A percentile compares a stretch with the other conserved stretches of the same genome.
phyloP scores from a whole-genome alignment of 257 asterid genomes.

The Solanum medicagineum region DNA sequence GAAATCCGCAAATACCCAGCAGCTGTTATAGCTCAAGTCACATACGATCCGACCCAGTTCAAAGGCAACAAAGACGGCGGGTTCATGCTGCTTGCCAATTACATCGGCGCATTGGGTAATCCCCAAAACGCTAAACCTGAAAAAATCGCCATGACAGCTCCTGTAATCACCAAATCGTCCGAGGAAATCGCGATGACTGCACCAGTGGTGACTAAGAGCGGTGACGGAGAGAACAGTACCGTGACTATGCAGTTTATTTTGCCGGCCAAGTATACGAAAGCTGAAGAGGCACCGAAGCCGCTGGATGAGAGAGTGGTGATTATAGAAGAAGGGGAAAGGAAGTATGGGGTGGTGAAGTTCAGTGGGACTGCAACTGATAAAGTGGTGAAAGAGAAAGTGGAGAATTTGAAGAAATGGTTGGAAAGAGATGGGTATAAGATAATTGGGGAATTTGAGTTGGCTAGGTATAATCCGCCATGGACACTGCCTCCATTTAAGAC shows the following conservation, averaged over 20 bases:
- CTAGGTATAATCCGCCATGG: constrained; percentile 95
- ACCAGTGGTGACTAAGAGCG: constrained; percentile 62
- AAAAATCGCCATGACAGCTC: constrained; percentile 68
- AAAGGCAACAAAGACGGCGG: constrained; percentile 77
- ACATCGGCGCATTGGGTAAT: constrained; percentile 73
- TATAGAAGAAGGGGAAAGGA: constrained; percentile 70
- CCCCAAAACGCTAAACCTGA: constrained; percentile 68
- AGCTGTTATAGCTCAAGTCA: constrained; percentile 65
- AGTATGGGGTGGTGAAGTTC: constrained; percentile 70
- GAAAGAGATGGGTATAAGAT: constrained; percentile 66
- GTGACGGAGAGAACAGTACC: constrained; percentile 8
- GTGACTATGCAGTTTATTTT: constrained; percentile 80
- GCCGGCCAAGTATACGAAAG: constrained; percentile 48
- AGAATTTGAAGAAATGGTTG: constrained; percentile 38
- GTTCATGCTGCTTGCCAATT: constrained; percentile 50
- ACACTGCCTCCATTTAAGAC: constrained; percentile 70
- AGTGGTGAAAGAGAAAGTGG: constrained; percentile 59
- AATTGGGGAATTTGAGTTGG: constrained; percentile 62
- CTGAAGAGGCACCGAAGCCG: constrained; percentile 85
- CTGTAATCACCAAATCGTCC: constrained; percentile 56
- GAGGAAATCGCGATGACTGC: constrained; percentile 69
- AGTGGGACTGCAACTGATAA: constrained; percentile 57
- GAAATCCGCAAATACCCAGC: constrained; percentile 67
- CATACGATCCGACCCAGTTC: constrained; percentile 56
- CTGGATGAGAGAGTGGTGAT: constrained; percentile 72